Conservation (phyloP, 2,329 filamentous ascomycete genomes). For the Stemphylium vesicarium region DNA sequence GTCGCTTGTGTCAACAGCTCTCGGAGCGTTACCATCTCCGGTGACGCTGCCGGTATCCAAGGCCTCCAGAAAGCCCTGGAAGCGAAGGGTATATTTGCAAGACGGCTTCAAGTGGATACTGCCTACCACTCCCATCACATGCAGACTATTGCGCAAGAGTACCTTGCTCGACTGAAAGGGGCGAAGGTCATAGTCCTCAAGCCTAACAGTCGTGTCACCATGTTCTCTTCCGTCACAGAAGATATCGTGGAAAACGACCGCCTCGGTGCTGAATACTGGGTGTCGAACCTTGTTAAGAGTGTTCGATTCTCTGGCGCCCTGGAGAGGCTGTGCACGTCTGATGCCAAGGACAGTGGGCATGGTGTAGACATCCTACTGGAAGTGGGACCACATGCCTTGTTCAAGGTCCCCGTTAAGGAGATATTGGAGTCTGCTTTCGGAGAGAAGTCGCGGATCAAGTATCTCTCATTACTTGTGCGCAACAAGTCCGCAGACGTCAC, state of each 20-base stretch:
- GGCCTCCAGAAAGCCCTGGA: conserved; percentile 42
- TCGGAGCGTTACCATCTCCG: conserved; percentile 53
- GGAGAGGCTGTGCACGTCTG: not conserved
- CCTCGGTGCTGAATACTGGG: conserved; percentile 35
- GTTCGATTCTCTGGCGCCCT: conserved; percentile 21
- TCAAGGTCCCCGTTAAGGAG: conserved; percentile 15
- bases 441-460: conserved; percentile 7
- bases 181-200: conserved; percentile 2
- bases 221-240: conserved; percentile 28
- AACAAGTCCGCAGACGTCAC: conserved; percentile 13
- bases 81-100: conserved; percentile 47
- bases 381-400: conserved; percentile 19
- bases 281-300: conserved; percentile 26
- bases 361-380: conserved; percentile 16
- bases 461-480: conserved; percentile 12
- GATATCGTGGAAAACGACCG: conserved; percentile 3
- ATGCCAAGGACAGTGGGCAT: not conserved
- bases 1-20: conserved; percentile 50
- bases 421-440: conserved; percentile 5
- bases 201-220: not conserved
- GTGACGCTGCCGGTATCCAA: conserved; percentile 49
- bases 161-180: conserved; percentile 13
- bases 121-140: conserved; percentile 58
- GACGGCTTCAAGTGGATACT: conserved; percentile 49
- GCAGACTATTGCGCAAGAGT: conserved; percentile 26